Evolutionary conservation across 192 early-diverging fungal species (phyloP).

Genomic region (Endogone sp.): DNA sequence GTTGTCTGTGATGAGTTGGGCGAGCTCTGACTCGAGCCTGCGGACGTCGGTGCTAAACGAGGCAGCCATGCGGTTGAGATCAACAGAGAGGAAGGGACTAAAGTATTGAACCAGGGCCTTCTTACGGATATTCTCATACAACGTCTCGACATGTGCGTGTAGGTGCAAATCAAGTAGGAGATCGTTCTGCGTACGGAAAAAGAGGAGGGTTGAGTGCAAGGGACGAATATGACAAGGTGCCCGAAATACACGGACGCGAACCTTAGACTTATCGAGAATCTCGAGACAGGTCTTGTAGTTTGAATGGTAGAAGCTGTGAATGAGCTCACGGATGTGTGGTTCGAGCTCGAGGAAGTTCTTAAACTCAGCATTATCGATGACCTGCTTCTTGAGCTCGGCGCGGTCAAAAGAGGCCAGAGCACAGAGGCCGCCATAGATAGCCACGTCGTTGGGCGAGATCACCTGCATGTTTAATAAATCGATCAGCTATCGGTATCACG

Average conservation of each 20-base stretch:
- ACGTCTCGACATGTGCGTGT: slow-evolving; percentile 58
- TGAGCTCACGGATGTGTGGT: slow-evolving; percentile 68
- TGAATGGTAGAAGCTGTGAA: slow-evolving; percentile 70
- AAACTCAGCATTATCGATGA: slow-evolving; percentile 73
- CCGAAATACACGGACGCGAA: slow-evolving; percentile 12
- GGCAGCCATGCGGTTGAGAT: slow-evolving; percentile 73
- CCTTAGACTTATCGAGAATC: slow-evolving; percentile 63
- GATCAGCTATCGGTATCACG: not conserved
- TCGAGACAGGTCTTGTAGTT: slow-evolving; percentile 69
- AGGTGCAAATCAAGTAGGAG: slow-evolving; percentile 71
- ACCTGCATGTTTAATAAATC: slow-evolving; percentile 44
- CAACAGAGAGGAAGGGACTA: slow-evolving; percentile 72
- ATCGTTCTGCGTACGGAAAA: slow-evolving; percentile 26
- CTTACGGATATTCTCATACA: slow-evolving; percentile 70
- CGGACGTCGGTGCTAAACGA: slow-evolving; percentile 61
- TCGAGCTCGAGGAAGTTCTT: slow-evolving; percentile 81
- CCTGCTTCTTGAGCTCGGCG: slow-evolving; percentile 58
- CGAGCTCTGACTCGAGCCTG: slow-evolving; percentile 66
- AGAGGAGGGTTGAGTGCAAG: not conserved
- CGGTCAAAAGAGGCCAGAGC: slow-evolving; percentile 76
- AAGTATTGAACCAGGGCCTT: slow-evolving; percentile 82
- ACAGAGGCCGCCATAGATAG: slow-evolving; percentile 74
- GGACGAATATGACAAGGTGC: too few relatives aligned
- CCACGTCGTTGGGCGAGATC: slow-evolving; percentile 77
- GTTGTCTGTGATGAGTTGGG: slow-evolving; percentile 63